Evolutionary conservation across 2,329 filamentous ascomycete species (phyloP).

Genomic region (Cladosporium sp.): DNA sequence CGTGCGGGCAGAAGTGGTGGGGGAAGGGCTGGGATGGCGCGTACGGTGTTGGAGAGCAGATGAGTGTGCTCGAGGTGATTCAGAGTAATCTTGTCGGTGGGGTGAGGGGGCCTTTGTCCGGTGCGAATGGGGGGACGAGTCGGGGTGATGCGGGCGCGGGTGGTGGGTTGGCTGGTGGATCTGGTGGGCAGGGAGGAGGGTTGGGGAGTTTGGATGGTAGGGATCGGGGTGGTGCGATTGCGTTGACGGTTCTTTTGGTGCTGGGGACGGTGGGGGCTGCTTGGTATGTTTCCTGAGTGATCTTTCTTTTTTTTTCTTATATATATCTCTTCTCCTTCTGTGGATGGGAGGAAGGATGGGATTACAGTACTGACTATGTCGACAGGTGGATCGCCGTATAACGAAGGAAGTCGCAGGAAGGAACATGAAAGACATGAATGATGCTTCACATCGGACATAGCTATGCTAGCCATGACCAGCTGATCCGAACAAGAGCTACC

Average conservation of each 20-base stretch:
- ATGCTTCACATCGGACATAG: too few species aligned
- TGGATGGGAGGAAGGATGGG: neutral
- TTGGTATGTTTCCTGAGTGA: constrained; percentile 8
- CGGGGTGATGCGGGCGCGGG: constrained; percentile 45
- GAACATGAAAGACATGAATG: too few species aligned
- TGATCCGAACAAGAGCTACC: too few species aligned
- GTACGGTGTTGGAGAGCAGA: constrained; percentile 52
- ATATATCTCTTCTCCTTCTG: too few species aligned
- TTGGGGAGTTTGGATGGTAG: neutral
- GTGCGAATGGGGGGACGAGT: constrained; percentile 48
- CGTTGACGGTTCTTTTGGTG: constrained; percentile 1
- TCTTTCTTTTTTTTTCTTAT: too few species aligned
- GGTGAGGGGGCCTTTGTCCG: constrained; percentile 41
- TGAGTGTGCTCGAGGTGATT: constrained; percentile 53
- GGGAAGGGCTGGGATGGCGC: constrained; percentile 37
- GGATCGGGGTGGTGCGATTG: constrained; percentile 64
- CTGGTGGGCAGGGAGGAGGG: neutral
- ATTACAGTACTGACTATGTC: neutral
- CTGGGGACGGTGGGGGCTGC: neutral
- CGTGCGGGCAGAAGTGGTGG: constrained; percentile 43
- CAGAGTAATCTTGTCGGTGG: constrained; percentile 38
- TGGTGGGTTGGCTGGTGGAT: constrained; percentile 9
- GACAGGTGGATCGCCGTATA: constrained; percentile 2
- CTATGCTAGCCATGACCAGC: too few species aligned
- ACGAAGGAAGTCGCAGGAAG: too few species aligned